Percentiles rank a stretch among this genome's conserved stretches.
Evolutionary conservation across 2,329 filamentous ascomycete species (phyloP).

Genomic region (Aureobasidium sp.): DNA sequence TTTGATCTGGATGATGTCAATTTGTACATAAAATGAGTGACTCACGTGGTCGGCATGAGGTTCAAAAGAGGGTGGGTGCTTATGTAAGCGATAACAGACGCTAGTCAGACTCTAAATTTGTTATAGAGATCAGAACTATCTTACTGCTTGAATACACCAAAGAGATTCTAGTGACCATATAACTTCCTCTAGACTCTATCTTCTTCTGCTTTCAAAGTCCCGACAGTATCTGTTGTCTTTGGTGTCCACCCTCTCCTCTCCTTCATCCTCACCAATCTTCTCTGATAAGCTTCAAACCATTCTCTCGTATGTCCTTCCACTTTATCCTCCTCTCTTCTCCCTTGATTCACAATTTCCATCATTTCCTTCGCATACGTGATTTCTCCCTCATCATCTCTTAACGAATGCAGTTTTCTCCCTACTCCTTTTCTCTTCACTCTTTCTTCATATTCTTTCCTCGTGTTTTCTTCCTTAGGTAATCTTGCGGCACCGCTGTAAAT

Average conservation of each 20-base stretch:
- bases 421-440: slow-evolving; percentile 42
- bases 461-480: slow-evolving; percentile 51
- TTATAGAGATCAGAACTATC: neutral
- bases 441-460: slow-evolving; percentile 46
- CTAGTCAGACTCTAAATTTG: slow-evolving; percentile 2
- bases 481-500: slow-evolving; percentile 58
- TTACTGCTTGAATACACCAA: too few relatives aligned
- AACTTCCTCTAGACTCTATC: too few relatives aligned
- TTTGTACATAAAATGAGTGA: neutral
- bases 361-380: slow-evolving; percentile 45
- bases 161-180: too few relatives aligned
- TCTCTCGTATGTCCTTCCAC: slow-evolving; percentile 39
- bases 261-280: slow-evolving; percentile 37
- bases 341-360: slow-evolving; percentile 42
- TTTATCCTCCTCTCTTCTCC: slow-evolving; percentile 28
- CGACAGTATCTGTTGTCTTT: neutral
- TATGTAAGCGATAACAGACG: neutral
- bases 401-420: slow-evolving; percentile 50
- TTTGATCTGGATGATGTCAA: neutral
- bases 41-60: neutral
- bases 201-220: neutral
- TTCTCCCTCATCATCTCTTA: slow-evolving; percentile 41
- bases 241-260: slow-evolving; percentile 15
- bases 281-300: slow-evolving; percentile 41
- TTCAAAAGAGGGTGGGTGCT: neutral